Evolutionary conservation across 371 early-diverging fungal species (phyloP).

Genomic region (Chytridium lagenaria): DNA sequence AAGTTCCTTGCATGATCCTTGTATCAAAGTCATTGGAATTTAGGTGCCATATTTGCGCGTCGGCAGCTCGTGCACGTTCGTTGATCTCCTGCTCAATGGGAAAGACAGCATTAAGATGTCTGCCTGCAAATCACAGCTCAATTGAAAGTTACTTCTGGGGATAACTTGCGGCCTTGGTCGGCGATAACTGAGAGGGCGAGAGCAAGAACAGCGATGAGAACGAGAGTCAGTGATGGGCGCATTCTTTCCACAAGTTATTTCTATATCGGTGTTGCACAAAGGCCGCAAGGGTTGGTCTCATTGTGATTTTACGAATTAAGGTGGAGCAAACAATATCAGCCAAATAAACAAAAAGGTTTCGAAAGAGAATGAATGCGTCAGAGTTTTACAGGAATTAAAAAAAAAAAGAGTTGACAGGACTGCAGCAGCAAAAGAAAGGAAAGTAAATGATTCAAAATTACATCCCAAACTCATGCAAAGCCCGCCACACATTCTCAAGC

Average conservation of each 20-base stretch:
- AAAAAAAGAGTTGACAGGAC: no score
- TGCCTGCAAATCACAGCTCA: not conserved
- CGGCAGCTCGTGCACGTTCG: slow-evolving; percentile 31
- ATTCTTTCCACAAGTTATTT: no score
- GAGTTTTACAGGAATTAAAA: no score
- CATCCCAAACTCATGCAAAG: slow-evolving; percentile 18
- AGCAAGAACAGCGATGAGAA: slow-evolving; percentile 14
- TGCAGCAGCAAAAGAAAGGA: no score
- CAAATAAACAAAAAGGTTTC: no score
- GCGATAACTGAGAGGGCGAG: slow-evolving; percentile 7
- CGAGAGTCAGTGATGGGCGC: not conserved
- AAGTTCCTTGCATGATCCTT: slow-evolving; percentile 26
- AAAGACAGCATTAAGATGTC: not conserved
- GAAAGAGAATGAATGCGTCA: no score
- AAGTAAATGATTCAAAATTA: no score
- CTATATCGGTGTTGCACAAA: no score
- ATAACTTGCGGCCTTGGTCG: slow-evolving; percentile 28
- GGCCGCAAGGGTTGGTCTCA: no score
- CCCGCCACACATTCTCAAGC: slow-evolving; percentile 17
- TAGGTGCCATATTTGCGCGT: slow-evolving; percentile 39
- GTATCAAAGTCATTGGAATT: slow-evolving; percentile 26
- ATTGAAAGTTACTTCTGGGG: slow-evolving; percentile 23
- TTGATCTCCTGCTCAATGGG: slow-evolving; percentile 22
- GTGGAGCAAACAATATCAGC: no score
- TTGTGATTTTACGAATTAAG: no score